These are phyloP conservation scores for Zygoascus ofunaensis DNA, from an alignment of 805 yeast species.

Conservation along the genomic window DNA sequence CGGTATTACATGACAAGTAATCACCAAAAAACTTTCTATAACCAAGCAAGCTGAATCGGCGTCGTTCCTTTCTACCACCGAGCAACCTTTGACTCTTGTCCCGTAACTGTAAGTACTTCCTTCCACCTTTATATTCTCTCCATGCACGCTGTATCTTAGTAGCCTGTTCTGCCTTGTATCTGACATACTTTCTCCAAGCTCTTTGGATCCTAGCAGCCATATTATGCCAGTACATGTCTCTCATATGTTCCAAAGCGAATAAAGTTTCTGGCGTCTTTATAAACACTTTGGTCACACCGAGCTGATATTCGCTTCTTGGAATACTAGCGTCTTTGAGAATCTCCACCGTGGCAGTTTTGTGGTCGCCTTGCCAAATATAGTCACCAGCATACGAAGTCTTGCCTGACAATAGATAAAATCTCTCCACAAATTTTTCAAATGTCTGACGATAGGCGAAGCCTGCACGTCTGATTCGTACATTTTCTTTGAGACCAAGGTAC, in stretches of 20 bases:
- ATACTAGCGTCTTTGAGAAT: slow-evolving; percentile 55
- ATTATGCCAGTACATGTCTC: slow-evolving; percentile 95
- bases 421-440: slow-evolving; percentile 89
- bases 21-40: slow-evolving; percentile 91
- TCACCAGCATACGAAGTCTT: slow-evolving; percentile 90
- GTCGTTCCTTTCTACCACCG: slow-evolving; percentile 74
- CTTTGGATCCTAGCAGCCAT: slow-evolving; percentile 98
- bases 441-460: slow-evolving; percentile 98
- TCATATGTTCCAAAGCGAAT: slow-evolving; percentile 89
- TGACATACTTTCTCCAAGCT: slow-evolving; percentile 83
- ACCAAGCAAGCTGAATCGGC: slow-evolving; percentile 79
- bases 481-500: slow-evolving; percentile 91
- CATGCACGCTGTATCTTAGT: slow-evolving; percentile 70
- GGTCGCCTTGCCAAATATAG: slow-evolving; percentile 54
- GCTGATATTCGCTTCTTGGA: slow-evolving; percentile 73
- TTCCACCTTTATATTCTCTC: slow-evolving; percentile 72
- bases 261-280: slow-evolving; percentile 95
- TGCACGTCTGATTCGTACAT: slow-evolving; percentile 94
- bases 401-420: slow-evolving; percentile 80
- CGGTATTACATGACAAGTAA: slow-evolving; percentile 74
- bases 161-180: slow-evolving; percentile 81
- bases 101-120: slow-evolving; percentile 72
- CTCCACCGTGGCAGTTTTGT: slow-evolving; percentile 43
- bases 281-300: slow-evolving; percentile 87
- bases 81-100: slow-evolving; percentile 71